A percentile compares a stretch with the other conserved stretches of the same genome.
Evolutionary conservation across 2,329 filamentous ascomycete species (phyloP).

Genomic region (Ophiocordyceps camponoti-floridani): DNA sequence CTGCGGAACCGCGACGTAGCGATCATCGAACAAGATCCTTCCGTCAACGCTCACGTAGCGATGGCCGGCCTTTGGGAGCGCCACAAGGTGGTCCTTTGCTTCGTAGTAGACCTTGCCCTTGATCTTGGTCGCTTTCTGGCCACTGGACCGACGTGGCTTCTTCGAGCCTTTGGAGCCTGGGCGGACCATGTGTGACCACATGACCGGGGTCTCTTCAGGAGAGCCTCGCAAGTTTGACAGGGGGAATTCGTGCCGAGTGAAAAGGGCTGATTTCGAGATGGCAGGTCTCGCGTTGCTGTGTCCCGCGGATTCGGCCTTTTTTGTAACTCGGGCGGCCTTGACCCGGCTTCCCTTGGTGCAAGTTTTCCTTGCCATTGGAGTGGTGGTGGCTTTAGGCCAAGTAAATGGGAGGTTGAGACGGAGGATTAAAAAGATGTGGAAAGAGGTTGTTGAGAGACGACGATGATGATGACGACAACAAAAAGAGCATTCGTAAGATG

Average conservation of each 20-base stretch:
- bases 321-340: neutral
- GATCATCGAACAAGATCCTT: slow-evolving; percentile 1
- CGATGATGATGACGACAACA: too few relatives aligned
- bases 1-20: slow-evolving; percentile 1
- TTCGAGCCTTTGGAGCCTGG: too few relatives aligned
- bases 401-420: too few relatives aligned
- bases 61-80: slow-evolving; percentile 3
- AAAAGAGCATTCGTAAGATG: too few relatives aligned
- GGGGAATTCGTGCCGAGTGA: slow-evolving; percentile 3
- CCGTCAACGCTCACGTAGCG: slow-evolving; percentile 3
- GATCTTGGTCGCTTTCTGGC: neutral
- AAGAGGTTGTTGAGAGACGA: too few relatives aligned
- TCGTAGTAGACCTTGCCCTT: neutral
- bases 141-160: neutral
- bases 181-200: neutral
- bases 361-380: neutral
- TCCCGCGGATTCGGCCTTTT: neutral
- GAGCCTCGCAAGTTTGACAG: slow-evolving; percentile 4
- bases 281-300: neutral
- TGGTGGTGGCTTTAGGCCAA: too few relatives aligned
- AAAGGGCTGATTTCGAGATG: neutral
- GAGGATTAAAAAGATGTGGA: too few relatives aligned
- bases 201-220: neutral
- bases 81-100: slow-evolving; percentile 3
- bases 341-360: neutral